Evolutionary conservation across 1,284 basidiomycete species (phyloP).

Genomic region (Dichomitus squalens): DNA sequence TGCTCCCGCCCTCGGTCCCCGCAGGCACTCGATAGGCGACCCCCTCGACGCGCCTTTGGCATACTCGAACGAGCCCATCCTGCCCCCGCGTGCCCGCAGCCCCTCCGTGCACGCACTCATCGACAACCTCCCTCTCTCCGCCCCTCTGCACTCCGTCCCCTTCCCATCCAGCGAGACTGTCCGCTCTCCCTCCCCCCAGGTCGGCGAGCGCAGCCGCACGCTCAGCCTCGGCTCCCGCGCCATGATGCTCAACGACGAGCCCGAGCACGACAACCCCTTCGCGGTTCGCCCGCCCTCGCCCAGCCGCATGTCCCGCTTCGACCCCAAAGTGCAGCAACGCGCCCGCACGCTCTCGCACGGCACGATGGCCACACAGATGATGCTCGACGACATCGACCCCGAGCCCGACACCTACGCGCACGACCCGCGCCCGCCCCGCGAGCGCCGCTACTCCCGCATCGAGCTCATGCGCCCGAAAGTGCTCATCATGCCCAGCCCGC

Average conservation of each 20-base stretch:
- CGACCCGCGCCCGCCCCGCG: constrained; percentile 42
- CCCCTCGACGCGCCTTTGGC: constrained; percentile 50
- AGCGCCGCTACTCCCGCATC: constrained; percentile 66
- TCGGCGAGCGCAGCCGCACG: constrained; percentile 38
- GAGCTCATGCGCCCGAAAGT: constrained; percentile 81
- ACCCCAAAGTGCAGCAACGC: constrained; percentile 64
- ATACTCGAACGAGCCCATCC: constrained; percentile 18
- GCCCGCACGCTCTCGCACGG: constrained; percentile 66
- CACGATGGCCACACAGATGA: constrained; percentile 63
- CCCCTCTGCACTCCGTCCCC: constrained; percentile 56
- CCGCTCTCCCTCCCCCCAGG: constrained; percentile 53
- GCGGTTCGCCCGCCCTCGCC: constrained; percentile 55
- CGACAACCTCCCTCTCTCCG: constrained; percentile 43
- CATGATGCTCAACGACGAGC: constrained; percentile 37
- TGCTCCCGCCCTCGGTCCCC: constrained; percentile 31
- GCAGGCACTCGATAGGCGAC: constrained; percentile 54
- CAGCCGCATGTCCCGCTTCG: constrained; percentile 66
- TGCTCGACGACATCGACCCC: constrained; percentile 56
- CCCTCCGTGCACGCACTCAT: constrained; percentile 53
- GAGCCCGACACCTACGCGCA: not conserved
- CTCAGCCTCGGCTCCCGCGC: constrained; percentile 50
- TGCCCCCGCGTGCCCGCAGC: constrained; percentile 43
- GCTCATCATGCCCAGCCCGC: constrained; percentile 82
- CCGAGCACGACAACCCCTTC: not conserved
- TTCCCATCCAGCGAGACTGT: constrained; percentile 59